phyloP scores from a whole-genome alignment of 352 stramenopile species.

The Saprolegnia diclina region DNA sequence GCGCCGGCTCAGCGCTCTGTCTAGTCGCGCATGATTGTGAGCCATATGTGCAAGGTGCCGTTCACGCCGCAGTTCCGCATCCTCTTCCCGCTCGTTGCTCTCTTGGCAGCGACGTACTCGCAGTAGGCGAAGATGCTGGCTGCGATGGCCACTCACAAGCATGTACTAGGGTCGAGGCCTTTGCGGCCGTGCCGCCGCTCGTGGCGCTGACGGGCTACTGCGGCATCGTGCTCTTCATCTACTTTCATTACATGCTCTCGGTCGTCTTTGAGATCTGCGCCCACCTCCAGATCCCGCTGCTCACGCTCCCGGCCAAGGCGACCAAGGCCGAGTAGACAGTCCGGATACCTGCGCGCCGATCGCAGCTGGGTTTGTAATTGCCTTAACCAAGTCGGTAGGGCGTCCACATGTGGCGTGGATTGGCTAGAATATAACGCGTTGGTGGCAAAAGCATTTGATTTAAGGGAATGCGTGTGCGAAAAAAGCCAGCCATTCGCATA shows the following conservation, averaged over 20 bases:
- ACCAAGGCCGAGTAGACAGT: constrained; percentile 4
- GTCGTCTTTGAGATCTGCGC: constrained; percentile 82
- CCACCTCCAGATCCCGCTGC: constrained; percentile 80
- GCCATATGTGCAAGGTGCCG: constrained; percentile 87
- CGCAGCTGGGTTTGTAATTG: neutral
- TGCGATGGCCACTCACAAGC: neutral
- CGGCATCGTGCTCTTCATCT: constrained; percentile 65
- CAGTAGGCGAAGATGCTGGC: neutral
- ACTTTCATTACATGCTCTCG: constrained; percentile 74
- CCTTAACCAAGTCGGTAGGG: neutral
- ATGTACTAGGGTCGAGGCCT: constrained; percentile 31
- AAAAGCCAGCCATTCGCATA: neutral
- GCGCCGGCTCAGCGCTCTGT: neutral
- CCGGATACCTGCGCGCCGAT: neutral
- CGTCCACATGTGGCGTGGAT: neutral
- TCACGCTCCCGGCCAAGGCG: constrained; percentile 34
- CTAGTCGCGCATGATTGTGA: constrained; percentile 84
- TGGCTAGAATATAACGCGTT: neutral
- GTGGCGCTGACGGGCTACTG: constrained; percentile 62
- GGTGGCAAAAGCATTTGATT: neutral
- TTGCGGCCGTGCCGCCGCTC: constrained; percentile 58
- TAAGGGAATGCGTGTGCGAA: neutral
- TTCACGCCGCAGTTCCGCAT: constrained; percentile 77
- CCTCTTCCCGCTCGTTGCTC: constrained; percentile 65
- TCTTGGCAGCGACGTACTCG: constrained; percentile 44